Evolutionary conservation across 306 rosid species (phyloP).

Genomic region (Vigna trinervia): DNA sequence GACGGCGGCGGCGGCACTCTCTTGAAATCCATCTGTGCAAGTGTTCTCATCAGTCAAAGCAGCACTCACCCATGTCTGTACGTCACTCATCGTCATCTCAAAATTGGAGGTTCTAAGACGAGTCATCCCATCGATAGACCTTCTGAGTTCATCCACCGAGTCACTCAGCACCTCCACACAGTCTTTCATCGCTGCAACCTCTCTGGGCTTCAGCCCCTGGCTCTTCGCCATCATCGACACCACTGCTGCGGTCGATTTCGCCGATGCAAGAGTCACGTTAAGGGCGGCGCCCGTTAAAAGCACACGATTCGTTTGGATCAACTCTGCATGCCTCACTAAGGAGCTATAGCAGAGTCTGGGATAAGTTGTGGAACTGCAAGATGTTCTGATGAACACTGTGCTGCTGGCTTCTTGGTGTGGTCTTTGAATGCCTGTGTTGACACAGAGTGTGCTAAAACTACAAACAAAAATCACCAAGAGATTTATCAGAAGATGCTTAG

Average conservation of each 20-base stretch:
- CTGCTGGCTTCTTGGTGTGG: slow-evolving; percentile 40
- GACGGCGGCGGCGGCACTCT: not conserved
- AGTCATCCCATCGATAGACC: slow-evolving; percentile 63
- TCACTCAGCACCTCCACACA: slow-evolving; percentile 72
- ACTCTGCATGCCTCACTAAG: slow-evolving; percentile 56
- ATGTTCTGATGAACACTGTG: slow-evolving; percentile 67
- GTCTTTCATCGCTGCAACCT: slow-evolving; percentile 67
- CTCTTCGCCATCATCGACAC: slow-evolving; percentile 49
- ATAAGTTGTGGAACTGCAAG: slow-evolving; percentile 71
- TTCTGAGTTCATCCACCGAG: slow-evolving; percentile 59
- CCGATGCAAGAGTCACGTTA: slow-evolving; percentile 62
- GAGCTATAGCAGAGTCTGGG: slow-evolving; percentile 72
- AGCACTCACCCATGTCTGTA: slow-evolving; percentile 83
- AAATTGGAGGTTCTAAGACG: slow-evolving; percentile 43
- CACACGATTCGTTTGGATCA: slow-evolving; percentile 61
- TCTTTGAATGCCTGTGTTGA: slow-evolving; percentile 28
- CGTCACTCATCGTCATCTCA: slow-evolving; percentile 53
- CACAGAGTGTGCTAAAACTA: slow-evolving; percentile 18
- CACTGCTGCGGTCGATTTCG: slow-evolving; percentile 50
- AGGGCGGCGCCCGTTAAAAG: slow-evolving; percentile 64
- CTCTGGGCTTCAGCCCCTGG: slow-evolving; percentile 50
- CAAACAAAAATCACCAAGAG: slow-evolving; percentile 33
- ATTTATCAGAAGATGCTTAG: slow-evolving; percentile 28
- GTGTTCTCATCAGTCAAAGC: slow-evolving; percentile 78
- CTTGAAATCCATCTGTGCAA: slow-evolving; percentile 70